These are phyloP conservation scores for Rhododendron ferrugineum DNA, from an alignment of 148 eudicot genomes.

Conservation along the genomic window DNA sequence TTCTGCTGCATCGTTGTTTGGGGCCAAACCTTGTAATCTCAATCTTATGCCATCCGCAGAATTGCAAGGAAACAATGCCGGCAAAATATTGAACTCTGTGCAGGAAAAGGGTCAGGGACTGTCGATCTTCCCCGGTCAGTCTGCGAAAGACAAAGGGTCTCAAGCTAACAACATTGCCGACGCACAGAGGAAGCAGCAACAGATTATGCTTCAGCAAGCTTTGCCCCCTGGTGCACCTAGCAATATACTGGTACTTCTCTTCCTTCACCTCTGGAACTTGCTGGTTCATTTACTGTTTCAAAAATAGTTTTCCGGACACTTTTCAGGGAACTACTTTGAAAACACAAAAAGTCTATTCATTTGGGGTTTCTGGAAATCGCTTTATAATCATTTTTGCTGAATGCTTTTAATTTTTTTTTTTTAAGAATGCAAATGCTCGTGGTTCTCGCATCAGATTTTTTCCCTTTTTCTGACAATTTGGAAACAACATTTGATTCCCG, in stretches of 20 bases:
- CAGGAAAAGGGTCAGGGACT: conserved; percentile 64
- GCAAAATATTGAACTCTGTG: conserved; percentile 33
- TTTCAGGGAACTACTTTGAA: background rate
- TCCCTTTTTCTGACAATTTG: background rate
- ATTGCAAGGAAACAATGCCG: conserved; percentile 39
- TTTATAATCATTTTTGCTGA: background rate
- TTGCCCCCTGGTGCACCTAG: conserved; percentile 66
- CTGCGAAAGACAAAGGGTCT: conserved; percentile 53
- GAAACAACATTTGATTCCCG: background rate
- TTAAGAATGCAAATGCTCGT: background rate
- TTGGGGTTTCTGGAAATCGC: background rate
- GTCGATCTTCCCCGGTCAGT: conserved; percentile 49
- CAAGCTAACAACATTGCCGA: conserved; percentile 43
- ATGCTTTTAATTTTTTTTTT: background rate
- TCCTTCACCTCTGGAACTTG: background rate
- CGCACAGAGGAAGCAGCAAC: conserved; percentile 73
- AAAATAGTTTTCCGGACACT: background rate
- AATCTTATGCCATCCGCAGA: conserved; percentile 65
- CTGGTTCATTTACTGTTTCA: background rate
- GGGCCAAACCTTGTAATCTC: conserved; percentile 65
- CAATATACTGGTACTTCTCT: conserved; percentile 56
- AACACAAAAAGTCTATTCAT: background rate
- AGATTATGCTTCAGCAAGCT: conserved; percentile 61
- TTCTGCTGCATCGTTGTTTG: conserved; percentile 56
- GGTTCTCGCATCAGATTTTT: background rate